These are phyloP conservation scores for Uncinocarpus reesii DNA, from an alignment of 2,329 filamentous ascomycete species.

Conservation along the genomic window DNA sequence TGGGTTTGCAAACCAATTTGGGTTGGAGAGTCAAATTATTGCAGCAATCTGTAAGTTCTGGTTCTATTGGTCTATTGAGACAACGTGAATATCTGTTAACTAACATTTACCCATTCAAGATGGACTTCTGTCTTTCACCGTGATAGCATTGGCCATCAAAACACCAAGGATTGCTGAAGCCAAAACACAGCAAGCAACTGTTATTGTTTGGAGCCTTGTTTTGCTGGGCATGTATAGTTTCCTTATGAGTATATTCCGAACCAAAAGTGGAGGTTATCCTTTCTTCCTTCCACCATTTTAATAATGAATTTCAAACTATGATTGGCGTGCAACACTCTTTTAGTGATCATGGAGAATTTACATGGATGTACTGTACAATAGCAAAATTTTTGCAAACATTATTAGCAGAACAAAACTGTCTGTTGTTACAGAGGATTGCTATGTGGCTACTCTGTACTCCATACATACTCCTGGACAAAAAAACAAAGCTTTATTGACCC, in stretches of 20 bases:
- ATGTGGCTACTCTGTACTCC: too few relatives aligned
- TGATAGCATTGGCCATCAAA: constrained; percentile 83
- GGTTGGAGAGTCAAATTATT: constrained; percentile 89
- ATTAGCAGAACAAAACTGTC: too few relatives aligned
- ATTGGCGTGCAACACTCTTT: too few relatives aligned
- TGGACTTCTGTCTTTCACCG: constrained; percentile 74
- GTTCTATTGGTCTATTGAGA: neutral
- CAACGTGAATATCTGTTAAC: constrained; percentile 21
- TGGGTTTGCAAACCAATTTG: constrained; percentile 89
- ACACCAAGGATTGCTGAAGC: constrained; percentile 76
- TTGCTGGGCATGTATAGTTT: constrained; percentile 85
- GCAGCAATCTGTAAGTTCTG: constrained; percentile 74
- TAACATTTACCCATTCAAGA: constrained; percentile 39
- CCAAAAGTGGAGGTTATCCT: constrained; percentile 91
- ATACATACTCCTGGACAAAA: too few relatives aligned
- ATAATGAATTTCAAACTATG: too few relatives aligned
- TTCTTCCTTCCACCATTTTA: constrained; percentile 88
- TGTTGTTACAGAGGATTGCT: too few relatives aligned
- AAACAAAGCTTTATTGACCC: too few relatives aligned
- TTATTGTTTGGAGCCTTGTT: constrained; percentile 67
- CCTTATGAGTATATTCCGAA: constrained; percentile 81
- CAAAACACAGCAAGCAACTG: constrained; percentile 67
- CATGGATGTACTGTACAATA: too few relatives aligned
- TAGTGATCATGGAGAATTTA: too few relatives aligned
- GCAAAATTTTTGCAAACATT: too few relatives aligned